These are phyloP conservation scores for Solanum etuberosum DNA, from an alignment of 257 asterid genomes.

Conservation along the genomic window DNA sequence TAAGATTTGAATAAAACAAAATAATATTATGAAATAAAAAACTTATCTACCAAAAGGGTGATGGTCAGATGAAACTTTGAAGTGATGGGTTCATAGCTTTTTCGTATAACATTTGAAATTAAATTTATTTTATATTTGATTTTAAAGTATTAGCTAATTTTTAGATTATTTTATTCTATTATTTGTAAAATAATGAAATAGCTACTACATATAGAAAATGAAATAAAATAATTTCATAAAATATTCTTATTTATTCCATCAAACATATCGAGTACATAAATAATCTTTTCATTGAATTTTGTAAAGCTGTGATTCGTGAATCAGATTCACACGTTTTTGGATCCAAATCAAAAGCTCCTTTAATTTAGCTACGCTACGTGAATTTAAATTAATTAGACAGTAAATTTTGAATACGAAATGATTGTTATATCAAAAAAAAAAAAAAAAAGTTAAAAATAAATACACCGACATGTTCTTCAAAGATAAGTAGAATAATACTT, in stretches of 20 bases:
- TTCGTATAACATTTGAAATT: too few relatives aligned
- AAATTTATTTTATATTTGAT: neutral
- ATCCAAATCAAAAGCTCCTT: neutral
- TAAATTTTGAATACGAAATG: neutral
- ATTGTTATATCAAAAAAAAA: neutral
- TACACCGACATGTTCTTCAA: neutral
- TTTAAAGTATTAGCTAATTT: too few relatives aligned
- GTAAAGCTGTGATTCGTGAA: neutral
- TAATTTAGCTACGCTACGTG: accelerated
- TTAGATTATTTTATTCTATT: too few relatives aligned
- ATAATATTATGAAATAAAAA: neutral
- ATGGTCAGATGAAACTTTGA: neutral
- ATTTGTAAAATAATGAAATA: too few relatives aligned
- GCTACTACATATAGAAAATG: neutral
- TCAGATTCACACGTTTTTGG: slow-evolving; percentile 1
- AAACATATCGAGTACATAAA: neutral
- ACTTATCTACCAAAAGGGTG: neutral
- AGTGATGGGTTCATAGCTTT: neutral
- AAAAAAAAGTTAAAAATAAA: neutral
- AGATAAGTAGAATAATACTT: neutral
- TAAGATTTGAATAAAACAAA: neutral
- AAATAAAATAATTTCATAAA: neutral
- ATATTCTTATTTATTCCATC: neutral
- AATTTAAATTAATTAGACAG: neutral
- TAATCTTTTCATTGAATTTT: neutral